A percentile compares a stretch with the other conserved stretches of the same genome.
Evolutionary conservation across 345 rosid genomes (phyloP).

Genomic region (Trapa incisa): DNA sequence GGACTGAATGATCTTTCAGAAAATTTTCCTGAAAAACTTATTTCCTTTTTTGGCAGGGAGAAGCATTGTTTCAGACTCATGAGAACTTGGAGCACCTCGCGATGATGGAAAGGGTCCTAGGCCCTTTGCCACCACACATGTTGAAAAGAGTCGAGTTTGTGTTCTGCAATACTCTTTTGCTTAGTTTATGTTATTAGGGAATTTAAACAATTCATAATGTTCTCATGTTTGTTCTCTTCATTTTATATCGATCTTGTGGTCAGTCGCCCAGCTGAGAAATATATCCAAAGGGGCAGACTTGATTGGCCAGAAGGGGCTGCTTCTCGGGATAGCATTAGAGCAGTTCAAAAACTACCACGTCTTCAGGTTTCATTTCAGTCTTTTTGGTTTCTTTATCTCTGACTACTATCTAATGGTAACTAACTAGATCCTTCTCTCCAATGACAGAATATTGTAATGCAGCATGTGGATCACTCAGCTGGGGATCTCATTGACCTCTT

Average conservation of each 20-base stretch:
- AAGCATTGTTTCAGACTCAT: constrained; percentile 64
- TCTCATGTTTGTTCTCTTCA: constrained; percentile 3
- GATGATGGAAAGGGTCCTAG: constrained; percentile 67
- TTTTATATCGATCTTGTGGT: constrained; percentile 5
- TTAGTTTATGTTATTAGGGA: background rate
- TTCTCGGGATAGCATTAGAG: constrained; percentile 52
- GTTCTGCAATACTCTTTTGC: background rate
- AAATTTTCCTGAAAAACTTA: background rate
- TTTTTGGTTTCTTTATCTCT: background rate
- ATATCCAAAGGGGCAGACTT: constrained; percentile 41
- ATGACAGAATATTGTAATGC: constrained; percentile 53
- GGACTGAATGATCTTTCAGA: background rate
- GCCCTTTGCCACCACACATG: constrained; percentile 53
- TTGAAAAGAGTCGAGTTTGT: constrained; percentile 46
- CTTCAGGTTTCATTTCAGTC: constrained; percentile 32
- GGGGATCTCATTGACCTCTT: constrained; percentile 31
- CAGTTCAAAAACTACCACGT: constrained; percentile 44
- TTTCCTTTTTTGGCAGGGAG: constrained; percentile 31
- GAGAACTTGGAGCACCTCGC: constrained; percentile 68
- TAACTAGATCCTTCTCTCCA: background rate
- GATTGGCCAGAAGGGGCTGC: constrained; percentile 66
- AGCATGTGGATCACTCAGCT: constrained; percentile 31
- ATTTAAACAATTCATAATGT: background rate
- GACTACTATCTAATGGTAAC: background rate
- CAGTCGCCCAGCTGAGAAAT: constrained; percentile 57